phyloP scores from a whole-genome alignment of 2,329 filamentous ascomycete species.

The Rasamsonia emersonii region DNA sequence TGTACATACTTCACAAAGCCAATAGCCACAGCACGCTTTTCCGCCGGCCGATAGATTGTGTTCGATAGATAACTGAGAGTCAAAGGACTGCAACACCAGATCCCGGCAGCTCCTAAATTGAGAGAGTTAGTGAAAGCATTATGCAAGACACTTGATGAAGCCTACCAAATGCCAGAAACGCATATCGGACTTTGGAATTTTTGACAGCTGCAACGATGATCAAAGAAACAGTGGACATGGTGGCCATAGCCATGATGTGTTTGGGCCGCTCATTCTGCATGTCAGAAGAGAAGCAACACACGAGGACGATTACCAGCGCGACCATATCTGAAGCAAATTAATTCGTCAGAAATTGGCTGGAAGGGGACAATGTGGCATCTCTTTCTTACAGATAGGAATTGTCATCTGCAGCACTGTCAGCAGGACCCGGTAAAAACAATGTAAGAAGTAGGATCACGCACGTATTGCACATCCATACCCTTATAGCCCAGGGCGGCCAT shows the following conservation, averaged over 20 bases:
- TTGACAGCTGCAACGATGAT: conserved; percentile 9
- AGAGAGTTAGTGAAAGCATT: conserved; percentile 7
- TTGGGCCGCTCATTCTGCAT: conserved; percentile 10
- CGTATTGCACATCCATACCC: conserved; percentile 7
- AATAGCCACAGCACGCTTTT: conserved; percentile 25
- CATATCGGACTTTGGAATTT: conserved; percentile 9
- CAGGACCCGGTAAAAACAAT: conserved; percentile 1
- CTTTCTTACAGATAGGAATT: conserved; percentile 6
- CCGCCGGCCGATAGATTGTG: conserved; percentile 21
- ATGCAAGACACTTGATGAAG: background rate
- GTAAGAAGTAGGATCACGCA: conserved; percentile 1
- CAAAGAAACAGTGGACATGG: conserved; percentile 9
- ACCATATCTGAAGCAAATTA: conserved; percentile 7
- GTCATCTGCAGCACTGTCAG: conserved; percentile 4
- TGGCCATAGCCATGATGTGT: conserved; percentile 10
- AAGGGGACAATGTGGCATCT: too few species aligned
- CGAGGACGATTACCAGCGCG: conserved; percentile 9
- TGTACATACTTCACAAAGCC: conserved; percentile 23
- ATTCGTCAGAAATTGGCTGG: conserved; percentile 3
- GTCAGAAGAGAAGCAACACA: conserved; percentile 10
- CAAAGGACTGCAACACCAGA: conserved; percentile 26
- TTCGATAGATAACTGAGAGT: conserved; percentile 21
- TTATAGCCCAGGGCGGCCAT: conserved; percentile 5
- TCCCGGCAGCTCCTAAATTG: conserved; percentile 14
- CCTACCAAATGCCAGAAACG: conserved; percentile 9